Evolutionary conservation across 1,284 basidiomycete species (phyloP).

Genomic region (Boletus subluridellus): DNA sequence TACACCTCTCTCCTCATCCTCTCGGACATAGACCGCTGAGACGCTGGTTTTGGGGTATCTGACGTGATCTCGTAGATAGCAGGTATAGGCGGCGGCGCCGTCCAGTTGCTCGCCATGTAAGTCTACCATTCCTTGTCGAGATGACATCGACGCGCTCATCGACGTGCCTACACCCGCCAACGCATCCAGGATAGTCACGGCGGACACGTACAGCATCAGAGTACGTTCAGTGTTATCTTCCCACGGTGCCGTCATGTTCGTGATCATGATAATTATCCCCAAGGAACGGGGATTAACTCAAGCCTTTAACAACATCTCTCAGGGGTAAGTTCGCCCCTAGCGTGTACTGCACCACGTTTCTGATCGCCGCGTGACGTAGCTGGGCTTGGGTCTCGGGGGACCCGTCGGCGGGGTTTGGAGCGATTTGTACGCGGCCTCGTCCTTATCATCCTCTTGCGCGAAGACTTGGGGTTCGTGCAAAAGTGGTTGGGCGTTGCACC

Average conservation of each 20-base stretch:
- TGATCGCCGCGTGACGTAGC: slow-evolving; percentile 1
- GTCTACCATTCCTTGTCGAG: neutral
- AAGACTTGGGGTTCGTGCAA: slow-evolving; percentile 24
- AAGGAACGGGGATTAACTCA: slow-evolving; percentile 21
- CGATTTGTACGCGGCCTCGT: slow-evolving; percentile 24
- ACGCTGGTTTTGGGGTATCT: neutral
- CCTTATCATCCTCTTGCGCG: slow-evolving; percentile 17
- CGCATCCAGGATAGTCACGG: slow-evolving; percentile 18
- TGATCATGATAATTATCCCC: too few species aligned
- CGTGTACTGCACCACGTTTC: neutral
- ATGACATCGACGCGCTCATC: neutral
- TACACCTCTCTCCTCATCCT: neutral
- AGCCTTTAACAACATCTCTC: slow-evolving; percentile 16
- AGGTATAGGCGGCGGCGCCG: slow-evolving; percentile 16
- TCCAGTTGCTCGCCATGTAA: slow-evolving; percentile 23
- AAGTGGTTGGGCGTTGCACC: slow-evolving; percentile 23
- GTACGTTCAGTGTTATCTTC: neutral
- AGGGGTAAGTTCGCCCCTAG: slow-evolving; percentile 10
- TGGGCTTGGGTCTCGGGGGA: slow-evolving; percentile 22
- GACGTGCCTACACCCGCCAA: neutral
- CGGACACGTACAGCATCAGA: slow-evolving; percentile 20
- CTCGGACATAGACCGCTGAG: neutral
- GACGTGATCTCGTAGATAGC: slow-evolving; percentile 9
- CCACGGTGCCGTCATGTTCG: neutral
- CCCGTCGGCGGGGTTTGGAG: slow-evolving; percentile 19